Conservation (phyloP, 1,139 yeast species). For the Protomyces inundatus region DNA sequence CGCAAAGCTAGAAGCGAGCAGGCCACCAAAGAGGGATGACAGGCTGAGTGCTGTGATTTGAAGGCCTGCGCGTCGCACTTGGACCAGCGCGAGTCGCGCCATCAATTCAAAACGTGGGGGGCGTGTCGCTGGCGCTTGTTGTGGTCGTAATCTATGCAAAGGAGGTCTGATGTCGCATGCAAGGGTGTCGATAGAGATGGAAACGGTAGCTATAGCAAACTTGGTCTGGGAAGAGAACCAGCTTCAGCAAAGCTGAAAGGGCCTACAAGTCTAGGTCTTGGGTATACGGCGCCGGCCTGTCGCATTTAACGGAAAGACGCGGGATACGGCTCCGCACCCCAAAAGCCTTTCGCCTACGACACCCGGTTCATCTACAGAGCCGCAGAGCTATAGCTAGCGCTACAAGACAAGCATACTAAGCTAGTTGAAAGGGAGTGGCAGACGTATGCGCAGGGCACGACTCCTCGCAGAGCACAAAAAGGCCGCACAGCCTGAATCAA, state of each 20-base stretch:
- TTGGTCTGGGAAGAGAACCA: too few relatives aligned
- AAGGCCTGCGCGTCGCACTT: not conserved
- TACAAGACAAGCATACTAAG: not conserved
- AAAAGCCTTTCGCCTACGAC: too few relatives aligned
- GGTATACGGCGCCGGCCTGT: too few relatives aligned
- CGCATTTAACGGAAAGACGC: not conserved
- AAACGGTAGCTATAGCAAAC: too few relatives aligned
- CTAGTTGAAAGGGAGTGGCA: not conserved
- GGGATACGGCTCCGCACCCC: not conserved
- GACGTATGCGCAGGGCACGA: not conserved
- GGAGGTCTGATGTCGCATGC: too few relatives aligned
- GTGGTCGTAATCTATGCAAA: too few relatives aligned
- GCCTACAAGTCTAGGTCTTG: too few relatives aligned
- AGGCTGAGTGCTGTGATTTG: not conserved
- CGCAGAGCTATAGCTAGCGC: not conserved
- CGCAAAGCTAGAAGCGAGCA: not conserved
- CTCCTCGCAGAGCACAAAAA: not conserved
- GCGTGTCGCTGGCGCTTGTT: too few relatives aligned
- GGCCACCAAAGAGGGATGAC: not conserved
- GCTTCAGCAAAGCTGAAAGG: too few relatives aligned
- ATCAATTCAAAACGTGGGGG: not conserved
- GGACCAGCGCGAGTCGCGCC: not conserved
- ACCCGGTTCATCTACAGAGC: too few relatives aligned
- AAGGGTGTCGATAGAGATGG: too few relatives aligned
- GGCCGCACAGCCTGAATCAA: not conserved